Base-by-base conservation (phyloP, 805 yeast species). In the Starmerella etchellsii region DNA sequence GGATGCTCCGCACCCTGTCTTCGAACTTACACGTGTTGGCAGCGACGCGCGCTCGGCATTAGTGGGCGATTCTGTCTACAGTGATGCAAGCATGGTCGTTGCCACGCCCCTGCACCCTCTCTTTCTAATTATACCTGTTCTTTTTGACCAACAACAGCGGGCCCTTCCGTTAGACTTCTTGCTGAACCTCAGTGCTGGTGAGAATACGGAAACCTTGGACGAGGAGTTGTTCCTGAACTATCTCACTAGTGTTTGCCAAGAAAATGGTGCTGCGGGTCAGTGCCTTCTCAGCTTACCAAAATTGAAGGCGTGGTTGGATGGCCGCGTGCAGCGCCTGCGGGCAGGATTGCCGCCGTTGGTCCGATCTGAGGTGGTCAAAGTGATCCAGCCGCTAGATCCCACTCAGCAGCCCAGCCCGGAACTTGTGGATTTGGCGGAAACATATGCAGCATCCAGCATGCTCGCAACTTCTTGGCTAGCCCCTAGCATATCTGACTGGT, bases 91-190 rank as follows among this genome's bases (percentile, higher is more conserved):
- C 4, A 16, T 58, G 11, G 37, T 47, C 6, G 54, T 51, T 4
- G 48, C 56, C 4, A 49, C 55, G 8, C 58, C 60, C 1, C 35
- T 57, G 14, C 49, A 57, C 36, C 54, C 58, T 2, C 26, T 56
- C 11, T 57, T 49, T 39, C 37, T 58, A 9, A 37, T 55, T 1
- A 36, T 59, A 16, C 49, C 49, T 2, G 44, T 49, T 4, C 43
- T 59, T 13, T 46, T 34, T 32, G 39, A 15, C 14, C 37, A 48
- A 34, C 31, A 46, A 13, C 14, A 22, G 13, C 43, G 47, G 24
- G 43, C 46, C 21, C 40, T 57, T 30, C 54, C 58, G 4, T 35
- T 48, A 24, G 60, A 55, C 19, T 41, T 53, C 20, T 32, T 58
- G 28, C 52, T 53, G 20, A 60, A 56, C 28, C 34, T 48, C 26